Percentiles rank a stretch among this genome's conserved stretches.
These are phyloP conservation scores for Pseudodiploospora longispora DNA, from an alignment of 2,329 filamentous ascomycete genomes.

Conservation along the genomic window DNA sequence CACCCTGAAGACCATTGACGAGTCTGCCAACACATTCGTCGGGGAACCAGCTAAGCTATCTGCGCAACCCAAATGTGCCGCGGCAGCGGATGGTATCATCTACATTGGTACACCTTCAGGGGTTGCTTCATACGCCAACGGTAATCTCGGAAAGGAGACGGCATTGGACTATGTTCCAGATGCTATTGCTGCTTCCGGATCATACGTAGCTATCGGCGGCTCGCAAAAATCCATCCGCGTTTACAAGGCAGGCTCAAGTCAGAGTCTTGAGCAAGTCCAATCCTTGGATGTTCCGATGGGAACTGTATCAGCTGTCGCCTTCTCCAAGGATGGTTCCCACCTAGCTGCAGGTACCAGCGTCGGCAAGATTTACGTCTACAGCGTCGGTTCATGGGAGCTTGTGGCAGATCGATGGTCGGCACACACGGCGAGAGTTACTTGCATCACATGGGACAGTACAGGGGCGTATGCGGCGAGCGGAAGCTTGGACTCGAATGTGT, in stretches of 20 bases:
- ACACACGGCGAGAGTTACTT: slow-evolving; percentile 50
- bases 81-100: slow-evolving; percentile 42
- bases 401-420: slow-evolving; percentile 67
- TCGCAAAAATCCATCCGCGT: slow-evolving; percentile 68
- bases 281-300: slow-evolving; percentile 62
- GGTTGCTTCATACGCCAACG: slow-evolving; percentile 48
- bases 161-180: slow-evolving; percentile 59
- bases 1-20: slow-evolving; percentile 70
- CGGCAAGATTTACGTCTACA: slow-evolving; percentile 82
- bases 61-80: slow-evolving; percentile 73
- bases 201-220: slow-evolving; percentile 65
- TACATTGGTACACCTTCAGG: slow-evolving; percentile 50
- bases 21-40: slow-evolving; percentile 65
- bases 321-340: slow-evolving; percentile 68
- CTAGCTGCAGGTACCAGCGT: slow-evolving; percentile 76
- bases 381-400: slow-evolving; percentile 53
- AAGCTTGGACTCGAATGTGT: slow-evolving; percentile 82
- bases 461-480: slow-evolving; percentile 77
- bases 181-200: slow-evolving; percentile 61
- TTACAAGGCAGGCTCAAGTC: slow-evolving; percentile 50
- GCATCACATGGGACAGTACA: slow-evolving; percentile 66
- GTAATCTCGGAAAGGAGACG: slow-evolving; percentile 50
- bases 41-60: slow-evolving; percentile 59
- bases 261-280: slow-evolving; percentile 45
- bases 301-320: slow-evolving; percentile 70